phyloP scores from a whole-genome alignment of 352 stramenopile species.

The Phytophthora uliginosa region DNA sequence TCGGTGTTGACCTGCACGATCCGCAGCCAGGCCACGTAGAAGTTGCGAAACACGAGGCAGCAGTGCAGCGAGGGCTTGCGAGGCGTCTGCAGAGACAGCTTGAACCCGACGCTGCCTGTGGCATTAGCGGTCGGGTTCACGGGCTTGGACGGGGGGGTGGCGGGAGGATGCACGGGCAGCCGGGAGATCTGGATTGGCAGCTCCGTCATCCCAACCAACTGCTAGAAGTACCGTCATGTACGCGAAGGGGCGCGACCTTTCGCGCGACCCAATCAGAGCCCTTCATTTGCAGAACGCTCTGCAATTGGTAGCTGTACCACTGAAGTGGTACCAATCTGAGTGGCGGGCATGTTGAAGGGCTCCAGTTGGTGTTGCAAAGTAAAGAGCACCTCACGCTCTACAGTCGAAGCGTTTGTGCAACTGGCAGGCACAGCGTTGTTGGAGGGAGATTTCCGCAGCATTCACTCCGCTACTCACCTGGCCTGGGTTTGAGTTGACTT shows the following conservation, averaged over 20 bases:
- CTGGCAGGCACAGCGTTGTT: neutral
- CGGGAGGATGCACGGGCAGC: slow-evolving; percentile 15
- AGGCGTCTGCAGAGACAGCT: slow-evolving; percentile 45
- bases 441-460: slow-evolving; percentile 2
- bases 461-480: slow-evolving; percentile 3
- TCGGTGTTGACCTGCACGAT: slow-evolving; percentile 64
- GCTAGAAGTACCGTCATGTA: slow-evolving; percentile 9
- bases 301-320: slow-evolving; percentile 8
- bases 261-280: slow-evolving; percentile 30
- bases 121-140: slow-evolving; percentile 21
- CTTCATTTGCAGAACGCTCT: slow-evolving; percentile 22
- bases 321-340: slow-evolving; percentile 12
- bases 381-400: neutral
- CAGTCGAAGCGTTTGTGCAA: neutral
- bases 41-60: slow-evolving; percentile 74
- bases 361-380: neutral
- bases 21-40: slow-evolving; percentile 64
- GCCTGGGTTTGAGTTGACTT: slow-evolving; percentile 26
- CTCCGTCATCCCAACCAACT: slow-evolving; percentile 27
- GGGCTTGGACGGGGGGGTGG: neutral
- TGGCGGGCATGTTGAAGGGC: neutral
- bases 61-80: slow-evolving; percentile 23
- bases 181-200: slow-evolving; percentile 34
- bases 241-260: slow-evolving; percentile 33
- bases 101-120: slow-evolving; percentile 51